Percentiles rank a stretch among this genome's conserved stretches.
Evolutionary conservation across 1,139 yeast species (phyloP).

Genomic region (Suhomyces terraborum): DNA sequence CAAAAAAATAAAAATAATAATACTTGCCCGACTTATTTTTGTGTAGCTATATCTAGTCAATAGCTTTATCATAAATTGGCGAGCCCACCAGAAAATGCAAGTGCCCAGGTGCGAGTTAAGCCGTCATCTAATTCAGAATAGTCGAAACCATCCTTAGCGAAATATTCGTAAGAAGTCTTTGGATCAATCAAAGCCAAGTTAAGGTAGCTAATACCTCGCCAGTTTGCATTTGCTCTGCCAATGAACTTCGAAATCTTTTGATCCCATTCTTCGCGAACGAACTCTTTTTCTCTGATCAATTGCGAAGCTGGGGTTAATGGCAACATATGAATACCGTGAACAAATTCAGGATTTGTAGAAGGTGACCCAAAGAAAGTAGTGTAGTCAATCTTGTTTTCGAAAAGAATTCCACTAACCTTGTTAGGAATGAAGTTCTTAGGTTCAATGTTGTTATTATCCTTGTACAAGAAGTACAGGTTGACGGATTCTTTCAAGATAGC

Average conservation of each 20-base stretch:
- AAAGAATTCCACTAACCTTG: conserved; percentile 74
- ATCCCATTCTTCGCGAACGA: conserved; percentile 82
- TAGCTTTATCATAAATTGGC: conserved; percentile 11
- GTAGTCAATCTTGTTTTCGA: conserved; percentile 88
- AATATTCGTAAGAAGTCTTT: conserved; percentile 62
- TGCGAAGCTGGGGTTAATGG: conserved; percentile 88
- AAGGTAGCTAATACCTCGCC: conserved; percentile 83
- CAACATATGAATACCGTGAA: conserved; percentile 94
- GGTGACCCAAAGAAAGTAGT: conserved; percentile 79
- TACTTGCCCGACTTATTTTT: too few relatives aligned
- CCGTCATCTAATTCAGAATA: conserved; percentile 76
- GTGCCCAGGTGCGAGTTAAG: conserved; percentile 86
- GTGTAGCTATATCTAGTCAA: not conserved
- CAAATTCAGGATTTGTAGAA: conserved; percentile 60
- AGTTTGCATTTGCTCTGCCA: conserved; percentile 65
- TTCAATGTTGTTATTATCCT: conserved; percentile 57
- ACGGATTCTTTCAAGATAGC: conserved; percentile 63
- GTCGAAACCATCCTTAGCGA: conserved; percentile 53
- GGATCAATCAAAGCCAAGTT: conserved; percentile 82
- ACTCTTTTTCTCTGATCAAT: conserved; percentile 65
- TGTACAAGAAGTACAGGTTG: conserved; percentile 61
- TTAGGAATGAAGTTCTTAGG: conserved; percentile 60
- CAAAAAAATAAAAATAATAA: too few relatives aligned
- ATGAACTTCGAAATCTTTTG: conserved; percentile 53
- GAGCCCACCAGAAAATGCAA: conserved; percentile 53